Evolutionary conservation across 1,284 basidiomycete species (phyloP), one percentile per base, ranked within the genome.

Genomic region (Pyrrhoderma noxium): DNA sequence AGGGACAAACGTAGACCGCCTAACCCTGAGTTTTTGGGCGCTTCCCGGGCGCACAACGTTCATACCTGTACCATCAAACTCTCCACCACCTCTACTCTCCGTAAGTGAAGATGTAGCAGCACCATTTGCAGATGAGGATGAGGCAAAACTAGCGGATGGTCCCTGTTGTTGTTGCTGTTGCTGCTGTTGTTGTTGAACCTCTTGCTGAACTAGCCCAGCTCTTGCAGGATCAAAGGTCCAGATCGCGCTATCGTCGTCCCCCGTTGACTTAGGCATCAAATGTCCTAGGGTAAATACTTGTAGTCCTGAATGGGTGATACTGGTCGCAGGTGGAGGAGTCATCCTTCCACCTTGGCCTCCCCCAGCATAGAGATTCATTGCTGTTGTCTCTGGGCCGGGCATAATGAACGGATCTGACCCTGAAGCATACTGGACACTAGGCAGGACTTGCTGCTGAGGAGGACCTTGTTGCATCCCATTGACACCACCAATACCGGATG

Each of bases 201-300:
- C 38, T 40, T 53, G 52, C 34, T 48, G 47, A 31, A 36, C 39
- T 25, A 45, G 25, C 31, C 41, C 47, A 5, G 41, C 25, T n/a
- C 45, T 34, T 13, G 45, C 45, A 38, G 67, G 66, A 40, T 76
- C 74, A 59, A 75, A 80, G 44, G 66, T 71, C 82, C 80, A 83
- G 52, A 75, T 79, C 40, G 78, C 78, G 48, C 75, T 76, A 53
- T 62, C 68, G 58, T 78, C 78, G 46, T 79, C 77, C 48, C 72
- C 63, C 27, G 61, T 64, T 49, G 70, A 71, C 54, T 77, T 67
- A 3, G 88, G 88, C 59, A 89, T 72, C 34, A 90, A 68, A 60
- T 89, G 87, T 0, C 89, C 89, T 1, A 91, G 78, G 3, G 89
- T 91, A 62, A 87, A 88, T 42, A 91, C 86, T 65, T 87, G 81